phyloP scores from a whole-genome alignment of 371 early-diverging fungal species.

The Mortierella sp. region DNA sequence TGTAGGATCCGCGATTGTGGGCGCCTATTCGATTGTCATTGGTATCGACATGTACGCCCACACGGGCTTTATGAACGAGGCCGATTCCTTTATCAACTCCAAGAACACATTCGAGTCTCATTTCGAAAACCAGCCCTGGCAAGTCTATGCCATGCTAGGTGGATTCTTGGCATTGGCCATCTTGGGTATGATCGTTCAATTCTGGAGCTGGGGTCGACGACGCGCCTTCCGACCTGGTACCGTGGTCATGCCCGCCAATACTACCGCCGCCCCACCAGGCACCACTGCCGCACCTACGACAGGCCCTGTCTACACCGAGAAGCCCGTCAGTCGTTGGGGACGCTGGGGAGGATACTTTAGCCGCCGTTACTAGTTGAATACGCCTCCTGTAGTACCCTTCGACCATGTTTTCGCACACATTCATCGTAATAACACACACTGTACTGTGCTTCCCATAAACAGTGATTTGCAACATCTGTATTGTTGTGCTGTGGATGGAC shows the following conservation, averaged over 20 bases:
- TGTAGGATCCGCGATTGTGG: constrained; percentile 71
- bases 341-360: background rate
- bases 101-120: constrained; percentile 15
- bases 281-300: background rate
- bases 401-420: too few relatives aligned
- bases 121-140: constrained; percentile 16
- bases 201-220: constrained; percentile 13
- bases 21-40: constrained; percentile 74
- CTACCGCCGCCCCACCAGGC: background rate
- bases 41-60: constrained; percentile 81
- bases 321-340: constrained; percentile 8
- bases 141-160: constrained; percentile 15
- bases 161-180: constrained; percentile 16
- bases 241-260: too few relatives aligned
- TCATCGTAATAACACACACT: background rate
- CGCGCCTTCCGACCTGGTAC: constrained; percentile 13
- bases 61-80: constrained; percentile 70
- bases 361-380: constrained; percentile 10
- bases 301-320: constrained; percentile 15
- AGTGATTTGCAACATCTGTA: too few relatives aligned
- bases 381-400: too few relatives aligned
- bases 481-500: too few relatives aligned
- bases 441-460: too few relatives aligned
- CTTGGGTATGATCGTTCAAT: constrained; percentile 18
- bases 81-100: constrained; percentile 40